A percentile compares a stretch with the other conserved stretches of the same genome.
Conservation (phyloP, 306 rosid species). For the Spatholobus suberectus region DNA sequence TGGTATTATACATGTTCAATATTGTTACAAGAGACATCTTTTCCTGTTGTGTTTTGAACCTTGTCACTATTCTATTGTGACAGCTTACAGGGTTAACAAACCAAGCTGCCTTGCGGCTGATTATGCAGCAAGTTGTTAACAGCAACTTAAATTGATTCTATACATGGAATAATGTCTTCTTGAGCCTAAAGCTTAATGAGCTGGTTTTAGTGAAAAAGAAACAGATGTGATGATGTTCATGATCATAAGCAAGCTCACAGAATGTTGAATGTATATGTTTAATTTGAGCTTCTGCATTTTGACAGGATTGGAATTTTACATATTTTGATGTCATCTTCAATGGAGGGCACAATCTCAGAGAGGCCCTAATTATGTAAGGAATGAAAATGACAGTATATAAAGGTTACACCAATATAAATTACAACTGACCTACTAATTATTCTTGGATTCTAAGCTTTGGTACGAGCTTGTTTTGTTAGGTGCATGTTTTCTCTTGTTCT, state of each 20-base stretch:
- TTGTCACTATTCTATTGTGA: not conserved
- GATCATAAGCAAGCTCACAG: conserved; percentile 4
- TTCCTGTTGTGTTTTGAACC: conserved; percentile 22
- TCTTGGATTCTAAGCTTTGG: not conserved
- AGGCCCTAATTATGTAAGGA: not conserved
- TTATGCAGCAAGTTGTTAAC: not conserved
- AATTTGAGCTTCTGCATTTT: conserved; percentile 23
- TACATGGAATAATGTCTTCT: not conserved
- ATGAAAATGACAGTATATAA: not conserved
- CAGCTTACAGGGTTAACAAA: conserved; percentile 24
- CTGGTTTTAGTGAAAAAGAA: not conserved
- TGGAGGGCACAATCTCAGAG: not conserved
- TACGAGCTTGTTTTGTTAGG: not conserved
- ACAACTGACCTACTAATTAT: not conserved
- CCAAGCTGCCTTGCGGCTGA: not conserved
- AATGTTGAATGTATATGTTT: conserved; percentile 11
- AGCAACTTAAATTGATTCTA: conserved; percentile 4
- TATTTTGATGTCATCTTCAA: not conserved
- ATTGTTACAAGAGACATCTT: not conserved
- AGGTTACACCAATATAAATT: not conserved
- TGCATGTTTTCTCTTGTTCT: not conserved
- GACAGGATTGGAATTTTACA: not conserved
- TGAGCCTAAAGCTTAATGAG: not conserved
- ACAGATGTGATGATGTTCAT: not conserved
- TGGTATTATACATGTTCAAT: not conserved